These are phyloP conservation scores for Trypanosoma rangeli DNA, from an alignment of 208 protist species.

Conservation along the genomic window DNA sequence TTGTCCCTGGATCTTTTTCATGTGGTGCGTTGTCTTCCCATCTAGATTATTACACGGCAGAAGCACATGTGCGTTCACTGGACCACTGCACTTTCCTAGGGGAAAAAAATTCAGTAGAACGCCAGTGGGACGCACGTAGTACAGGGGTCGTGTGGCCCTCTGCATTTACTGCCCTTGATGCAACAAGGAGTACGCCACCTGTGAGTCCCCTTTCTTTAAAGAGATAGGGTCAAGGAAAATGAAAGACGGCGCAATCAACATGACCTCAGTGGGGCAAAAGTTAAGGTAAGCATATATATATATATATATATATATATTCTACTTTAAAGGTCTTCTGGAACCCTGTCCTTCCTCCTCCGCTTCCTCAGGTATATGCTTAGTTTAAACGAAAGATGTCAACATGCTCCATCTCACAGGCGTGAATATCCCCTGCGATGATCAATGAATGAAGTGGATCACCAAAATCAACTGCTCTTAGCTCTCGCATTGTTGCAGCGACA, in stretches of 20 bases:
- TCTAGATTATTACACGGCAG: slow-evolving; percentile 67
- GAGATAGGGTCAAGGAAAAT: not conserved
- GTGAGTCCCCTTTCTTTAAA: not conserved
- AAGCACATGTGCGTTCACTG: slow-evolving; percentile 64
- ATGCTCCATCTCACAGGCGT: slow-evolving; percentile 93
- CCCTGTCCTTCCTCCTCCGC: not conserved
- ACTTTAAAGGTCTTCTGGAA: not conserved
- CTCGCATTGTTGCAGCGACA: slow-evolving; percentile 89
- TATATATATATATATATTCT: not conserved
- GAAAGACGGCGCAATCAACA: not conserved
- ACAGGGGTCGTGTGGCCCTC: slow-evolving; percentile 17
- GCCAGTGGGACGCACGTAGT: slow-evolving; percentile 8
- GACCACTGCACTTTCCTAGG: slow-evolving; percentile 60
- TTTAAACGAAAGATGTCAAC: slow-evolving; percentile 61
- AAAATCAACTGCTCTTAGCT: slow-evolving; percentile 95
- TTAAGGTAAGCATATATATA: slow-evolving; percentile 4
- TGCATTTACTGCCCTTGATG: slow-evolving; percentile 20
- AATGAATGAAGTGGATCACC: slow-evolving; percentile 97
- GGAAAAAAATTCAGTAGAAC: slow-evolving; percentile 69
- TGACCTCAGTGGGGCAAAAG: not conserved
- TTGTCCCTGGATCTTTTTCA: slow-evolving; percentile 60
- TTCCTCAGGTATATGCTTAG: slow-evolving; percentile 15
- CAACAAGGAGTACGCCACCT: not conserved
- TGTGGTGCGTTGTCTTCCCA: slow-evolving; percentile 50
- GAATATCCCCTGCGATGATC: slow-evolving; percentile 95